phyloP scores from a whole-genome alignment of 139 green algal species.

The Microglena sp. region DNA sequence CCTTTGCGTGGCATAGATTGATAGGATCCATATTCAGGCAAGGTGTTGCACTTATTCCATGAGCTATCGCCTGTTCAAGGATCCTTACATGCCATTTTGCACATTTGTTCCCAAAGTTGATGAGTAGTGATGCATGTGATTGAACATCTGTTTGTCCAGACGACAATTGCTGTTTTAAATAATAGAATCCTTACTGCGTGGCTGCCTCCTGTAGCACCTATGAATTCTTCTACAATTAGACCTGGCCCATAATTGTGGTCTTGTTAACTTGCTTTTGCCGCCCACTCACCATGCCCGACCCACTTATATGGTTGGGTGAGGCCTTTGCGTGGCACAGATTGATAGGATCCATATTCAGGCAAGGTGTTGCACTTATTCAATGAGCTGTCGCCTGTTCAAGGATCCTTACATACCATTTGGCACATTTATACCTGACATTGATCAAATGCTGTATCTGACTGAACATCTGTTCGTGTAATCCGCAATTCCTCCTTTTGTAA shows the following conservation, averaged over 20 bases:
- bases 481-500: no score
- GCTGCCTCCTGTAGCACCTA: no score
- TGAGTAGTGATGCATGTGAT: background rate
- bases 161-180: background rate
- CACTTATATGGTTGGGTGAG: background rate
- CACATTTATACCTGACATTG: no score
- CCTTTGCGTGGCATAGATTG: background rate
- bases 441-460: background rate
- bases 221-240: background rate
- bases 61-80: constrained; percentile 3
- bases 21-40: constrained; percentile 3
- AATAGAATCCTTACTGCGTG: background rate
- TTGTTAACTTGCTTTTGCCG: background rate
- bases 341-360: constrained; percentile 1
- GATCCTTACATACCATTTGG: background rate
- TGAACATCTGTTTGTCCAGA: background rate
- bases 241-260: background rate
- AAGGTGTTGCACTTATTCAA: background rate
- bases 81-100: background rate
- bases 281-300: constrained; percentile 1
- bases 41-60: background rate
- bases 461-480: no score
- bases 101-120: background rate
- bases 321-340: background rate
- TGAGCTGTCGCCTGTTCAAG: constrained; percentile 5